Conservation (phyloP, 1,139 yeast genomes). For the Hanseniaspora uvarum region DNA sequence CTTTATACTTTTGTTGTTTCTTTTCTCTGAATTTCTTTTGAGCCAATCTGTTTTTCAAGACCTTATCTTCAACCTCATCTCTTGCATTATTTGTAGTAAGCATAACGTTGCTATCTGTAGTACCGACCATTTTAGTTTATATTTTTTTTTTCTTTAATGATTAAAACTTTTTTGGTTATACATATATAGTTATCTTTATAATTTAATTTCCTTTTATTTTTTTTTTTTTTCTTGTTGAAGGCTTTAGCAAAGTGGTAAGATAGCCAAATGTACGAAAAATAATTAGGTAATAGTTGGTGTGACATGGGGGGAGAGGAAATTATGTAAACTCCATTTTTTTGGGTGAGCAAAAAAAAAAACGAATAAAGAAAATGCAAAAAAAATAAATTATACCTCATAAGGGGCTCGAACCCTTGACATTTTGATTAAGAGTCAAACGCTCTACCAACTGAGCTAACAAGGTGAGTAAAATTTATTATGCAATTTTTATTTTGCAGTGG, state of each 20-base stretch:
- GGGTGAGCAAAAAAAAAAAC: not conserved
- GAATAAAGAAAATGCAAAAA: not conserved
- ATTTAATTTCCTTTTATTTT: too few species aligned
- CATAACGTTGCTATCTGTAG: not conserved
- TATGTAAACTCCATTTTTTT: not conserved
- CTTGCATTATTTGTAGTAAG: not conserved
- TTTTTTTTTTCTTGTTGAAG: too few species aligned
- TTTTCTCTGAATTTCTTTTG: constrained; percentile 94
- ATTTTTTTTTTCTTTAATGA: not conserved
- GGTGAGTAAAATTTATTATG: constrained; percentile 15
- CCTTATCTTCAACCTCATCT: constrained; percentile 7
- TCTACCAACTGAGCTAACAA: constrained; percentile 19
- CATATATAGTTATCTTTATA: not conserved
- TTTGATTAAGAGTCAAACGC: constrained; percentile 18
- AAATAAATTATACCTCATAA: constrained; percentile 16
- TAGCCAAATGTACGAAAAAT: too few species aligned
- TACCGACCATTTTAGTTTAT: not conserved
- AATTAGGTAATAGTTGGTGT: too few species aligned
- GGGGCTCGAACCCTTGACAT: constrained; percentile 19
- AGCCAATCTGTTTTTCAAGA: constrained; percentile 75
- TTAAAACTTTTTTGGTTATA: not conserved
- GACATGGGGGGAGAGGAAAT: too few species aligned
- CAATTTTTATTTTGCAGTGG: not conserved
- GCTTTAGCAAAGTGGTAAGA: too few species aligned
- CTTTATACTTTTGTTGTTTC: constrained; percentile 77